phyloP scores from a whole-genome alignment of 192 early-diverging fungal genomes.

The Coemansia sp. region DNA sequence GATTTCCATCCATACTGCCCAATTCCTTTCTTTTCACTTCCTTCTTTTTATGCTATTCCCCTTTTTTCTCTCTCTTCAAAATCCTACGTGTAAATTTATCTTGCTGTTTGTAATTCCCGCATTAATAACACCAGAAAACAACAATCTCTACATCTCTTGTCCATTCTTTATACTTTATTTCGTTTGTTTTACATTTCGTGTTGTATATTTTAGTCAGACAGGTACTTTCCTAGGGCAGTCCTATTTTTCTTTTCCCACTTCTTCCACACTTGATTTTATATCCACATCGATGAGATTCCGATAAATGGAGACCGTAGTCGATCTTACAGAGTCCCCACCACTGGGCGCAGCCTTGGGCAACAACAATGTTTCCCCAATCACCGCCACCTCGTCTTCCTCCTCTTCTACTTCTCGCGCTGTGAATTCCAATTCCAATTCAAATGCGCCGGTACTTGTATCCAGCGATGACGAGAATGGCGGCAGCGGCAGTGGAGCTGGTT shows the following conservation, averaged over 20 bases:
- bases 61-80: neutral
- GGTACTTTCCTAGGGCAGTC: too few relatives aligned
- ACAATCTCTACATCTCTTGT: neutral
- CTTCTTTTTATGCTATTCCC: neutral
- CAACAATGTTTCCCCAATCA: neutral
- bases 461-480: constrained; percentile 34
- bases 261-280: neutral
- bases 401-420: too few relatives aligned
- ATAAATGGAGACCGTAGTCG: constrained; percentile 35
- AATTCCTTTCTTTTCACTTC: constrained; percentile 1
- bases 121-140: too few relatives aligned
- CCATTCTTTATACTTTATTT: neutral
- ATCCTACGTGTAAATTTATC: neutral
- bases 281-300: neutral
- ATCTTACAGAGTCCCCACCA: constrained; percentile 37
- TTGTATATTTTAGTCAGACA: neutral
- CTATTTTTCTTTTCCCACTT: neutral
- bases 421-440: neutral
- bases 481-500: constrained; percentile 21
- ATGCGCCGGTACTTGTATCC: constrained; percentile 17
- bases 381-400: too few relatives aligned
- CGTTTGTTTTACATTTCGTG: neutral
- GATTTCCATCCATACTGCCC: neutral
- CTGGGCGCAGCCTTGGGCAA: neutral
- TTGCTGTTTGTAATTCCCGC: neutral